These are phyloP conservation scores for Podila verticillata DNA, from an alignment of 192 early-diverging fungal genomes.

Conservation along the genomic window DNA sequence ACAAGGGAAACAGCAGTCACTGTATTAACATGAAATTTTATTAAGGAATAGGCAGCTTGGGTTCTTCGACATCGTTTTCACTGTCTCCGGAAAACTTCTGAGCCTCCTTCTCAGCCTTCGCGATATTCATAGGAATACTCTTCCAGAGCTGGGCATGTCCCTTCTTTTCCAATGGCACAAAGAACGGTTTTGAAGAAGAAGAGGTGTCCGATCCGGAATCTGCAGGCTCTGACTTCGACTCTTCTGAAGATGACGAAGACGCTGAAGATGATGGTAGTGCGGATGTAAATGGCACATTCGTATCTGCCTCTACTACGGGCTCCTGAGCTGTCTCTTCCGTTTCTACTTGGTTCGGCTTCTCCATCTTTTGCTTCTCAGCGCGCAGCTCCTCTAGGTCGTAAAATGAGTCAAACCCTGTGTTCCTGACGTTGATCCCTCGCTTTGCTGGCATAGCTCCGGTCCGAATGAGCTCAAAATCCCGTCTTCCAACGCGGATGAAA, in stretches of 20 bases:
- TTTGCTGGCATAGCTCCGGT: constrained; percentile 15
- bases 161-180: constrained; percentile 10
- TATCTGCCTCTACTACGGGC: background rate
- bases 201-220: background rate
- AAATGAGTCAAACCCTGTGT: constrained; percentile 35
- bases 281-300: background rate
- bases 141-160: constrained; percentile 42
- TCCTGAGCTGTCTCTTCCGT: background rate
- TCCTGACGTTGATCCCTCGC: constrained; percentile 7
- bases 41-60: no score
- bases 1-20: no score
- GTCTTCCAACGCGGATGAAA: constrained; percentile 35
- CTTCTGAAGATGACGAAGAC: background rate
- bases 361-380: constrained; percentile 3
- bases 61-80: no score
- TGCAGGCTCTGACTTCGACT: background rate
- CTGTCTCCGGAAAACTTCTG: no score
- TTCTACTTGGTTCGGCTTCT: background rate
- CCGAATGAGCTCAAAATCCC: constrained; percentile 33
- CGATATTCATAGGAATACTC: constrained; percentile 10
- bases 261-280: constrained; percentile 4
- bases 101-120: no score
- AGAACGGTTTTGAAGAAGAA: constrained; percentile 14
- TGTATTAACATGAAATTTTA: no score
- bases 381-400: constrained; percentile 22